Base-by-base conservation (phyloP, 345 rosid species). In the Ceriops zippeliana region DNA sequence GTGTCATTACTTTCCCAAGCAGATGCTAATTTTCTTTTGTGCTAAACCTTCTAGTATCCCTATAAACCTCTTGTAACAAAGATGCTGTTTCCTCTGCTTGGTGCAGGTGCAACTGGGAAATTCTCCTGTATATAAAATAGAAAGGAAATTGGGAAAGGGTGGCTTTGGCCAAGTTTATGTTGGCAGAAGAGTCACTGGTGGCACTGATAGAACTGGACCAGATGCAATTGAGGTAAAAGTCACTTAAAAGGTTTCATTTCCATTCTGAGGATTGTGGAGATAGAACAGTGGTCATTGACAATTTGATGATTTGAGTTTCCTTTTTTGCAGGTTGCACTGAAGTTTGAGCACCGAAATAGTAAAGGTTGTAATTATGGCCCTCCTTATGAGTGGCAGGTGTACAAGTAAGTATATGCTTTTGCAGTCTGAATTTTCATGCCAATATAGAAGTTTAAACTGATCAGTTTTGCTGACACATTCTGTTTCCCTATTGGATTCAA, bases 331-430 rank as follows among this genome's bases (percentile, higher is more conserved):
- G 79, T 75, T 28, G 79, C 79, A 26, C 27, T 75, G 52, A 75
- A 75, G 52, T 75, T 75, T 70, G 79, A 75, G 66, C 79, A 75
- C 67, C 61, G 79, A 46, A 75, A 75, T 52, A 75, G 79, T 69
- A 75, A 75, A 75, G 79, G 79, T 42, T 75, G 79, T 66, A 75
- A 75, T 61, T 75, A 75, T 65, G 79, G 79, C 58, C 79, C 79
- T 61, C 79, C 79, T 30, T 75, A 75, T 52, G 79, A 75, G 67
- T 75, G 79, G 79, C 79, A 75, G 70, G 79, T 75, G 62, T 75
- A 75, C 38, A 75, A 66, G 79, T 75, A 70, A 35, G 74, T 42
- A 62, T 20, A 31, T 65, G 5, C 15, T 51, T 24, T 54, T 1
- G 54, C 6, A 27, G 10, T 24, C 30, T 32, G 62, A 56, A 27